A percentile compares a stretch with the other conserved stretches of the same genome.
These are phyloP conservation scores for Termitomyces heimii DNA, from an alignment of 768 basidiomycete species.

Conservation along the genomic window DNA sequence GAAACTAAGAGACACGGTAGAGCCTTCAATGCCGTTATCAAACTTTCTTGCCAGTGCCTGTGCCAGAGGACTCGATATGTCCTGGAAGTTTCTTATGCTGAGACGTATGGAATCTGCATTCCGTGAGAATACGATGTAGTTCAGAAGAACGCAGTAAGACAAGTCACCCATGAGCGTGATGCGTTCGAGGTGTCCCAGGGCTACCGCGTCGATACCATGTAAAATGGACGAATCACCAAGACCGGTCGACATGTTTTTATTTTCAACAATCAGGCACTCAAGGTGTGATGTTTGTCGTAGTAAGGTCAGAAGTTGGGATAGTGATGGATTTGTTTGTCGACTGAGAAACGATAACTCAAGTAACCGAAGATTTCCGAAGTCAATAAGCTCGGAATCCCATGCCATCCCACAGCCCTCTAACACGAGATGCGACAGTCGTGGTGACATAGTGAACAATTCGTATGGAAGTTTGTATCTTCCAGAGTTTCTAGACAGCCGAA, in stretches of 20 bases:
- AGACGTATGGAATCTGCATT: background rate
- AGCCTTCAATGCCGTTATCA: background rate
- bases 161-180: background rate
- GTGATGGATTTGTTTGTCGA: background rate
- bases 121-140: background rate
- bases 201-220: background rate
- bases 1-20: background rate
- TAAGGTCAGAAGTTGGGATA: background rate
- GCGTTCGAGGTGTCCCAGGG: background rate
- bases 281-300: background rate
- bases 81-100: background rate
- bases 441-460: background rate
- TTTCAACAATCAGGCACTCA: background rate
- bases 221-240: background rate
- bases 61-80: background rate
- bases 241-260: no score
- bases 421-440: background rate
- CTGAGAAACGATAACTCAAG: background rate
- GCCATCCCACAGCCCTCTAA: background rate
- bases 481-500: background rate
- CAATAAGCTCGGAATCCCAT: background rate
- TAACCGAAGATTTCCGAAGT: background rate
- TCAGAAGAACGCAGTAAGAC: background rate
- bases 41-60: background rate
- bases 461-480: background rate